Evolutionary conservation across 2,329 filamentous ascomycete species (phyloP), one percentile per base, ranked within the genome.

Genomic region (Exophiala sp.): DNA sequence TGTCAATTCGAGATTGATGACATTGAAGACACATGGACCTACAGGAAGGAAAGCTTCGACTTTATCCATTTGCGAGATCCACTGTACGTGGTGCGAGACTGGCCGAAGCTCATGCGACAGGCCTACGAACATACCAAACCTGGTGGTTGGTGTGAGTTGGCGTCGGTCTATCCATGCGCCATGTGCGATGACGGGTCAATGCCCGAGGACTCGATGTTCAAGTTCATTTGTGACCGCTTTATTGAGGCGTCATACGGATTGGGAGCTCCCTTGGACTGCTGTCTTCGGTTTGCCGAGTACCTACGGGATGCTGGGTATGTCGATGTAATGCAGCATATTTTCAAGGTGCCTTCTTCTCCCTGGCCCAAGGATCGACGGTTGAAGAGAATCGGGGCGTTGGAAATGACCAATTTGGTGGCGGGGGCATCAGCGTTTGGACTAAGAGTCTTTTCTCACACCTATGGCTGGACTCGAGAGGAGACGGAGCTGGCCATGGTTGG

Each of bases 1-100:
- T 41, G 38, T 24, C 22, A 22, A 14, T 68, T 68, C 45, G 35
- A 65, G 2, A 59, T 68, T 2, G 65, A 68, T 24, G 66, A 68
- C 32, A 61, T 63, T 21, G 64, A 66, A 53, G 60, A 61, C 5
- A 58, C 58, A 4, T 68, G 66, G 66, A 53, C 66, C 2, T 65
- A 62, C 43, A 44, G 57, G 7, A 57, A 32, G 1, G 54, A 59
- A 5, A 58, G 57, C 1, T 68, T 67, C 48, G 66, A 68, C 40
- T 65, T 64, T 32, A 66, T 68, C 14, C 63, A 48, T 23, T 37
- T 44, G 24, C 48, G 43, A 10, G 46, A 48, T 24, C 43, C 46
- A 39, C 13, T 55, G 14, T 48, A 40, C 14, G 38, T 41, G 38
- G 38, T 41, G 4, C 19, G 38, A 14, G 38, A 41, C 38, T 41